These are phyloP conservation scores for Suillus plorans DNA, from an alignment of 768 basidiomycete genomes.

Conservation along the genomic window DNA sequence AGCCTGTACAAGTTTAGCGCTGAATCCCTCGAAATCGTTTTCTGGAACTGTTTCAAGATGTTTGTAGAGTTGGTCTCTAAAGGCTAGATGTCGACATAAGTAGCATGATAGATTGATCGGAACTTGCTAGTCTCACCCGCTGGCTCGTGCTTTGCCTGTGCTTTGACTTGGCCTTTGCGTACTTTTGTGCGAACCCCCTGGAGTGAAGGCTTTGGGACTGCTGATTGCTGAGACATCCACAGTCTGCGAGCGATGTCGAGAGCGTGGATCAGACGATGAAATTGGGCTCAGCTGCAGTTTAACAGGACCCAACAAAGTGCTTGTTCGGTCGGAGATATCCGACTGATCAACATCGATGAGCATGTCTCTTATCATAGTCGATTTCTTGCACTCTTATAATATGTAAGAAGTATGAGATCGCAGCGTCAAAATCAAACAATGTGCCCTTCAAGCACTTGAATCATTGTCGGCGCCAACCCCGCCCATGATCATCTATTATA, in stretches of 20 bases:
- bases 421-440: neutral
- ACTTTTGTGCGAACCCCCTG: conserved; percentile 93
- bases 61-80: conserved; percentile 91
- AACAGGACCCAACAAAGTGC: neutral
- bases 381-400: neutral
- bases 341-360: conserved; percentile 5
- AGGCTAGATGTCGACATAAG: conserved; percentile 51
- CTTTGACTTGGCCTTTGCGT: conserved; percentile 90
- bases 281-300: neutral
- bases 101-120: neutral
- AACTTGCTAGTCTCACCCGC: conserved; percentile 43
- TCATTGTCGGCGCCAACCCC: neutral
- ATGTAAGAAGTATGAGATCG: neutral
- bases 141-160: conserved; percentile 92
- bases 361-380: neutral
- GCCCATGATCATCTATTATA: neutral
- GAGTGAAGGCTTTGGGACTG: conserved; percentile 83
- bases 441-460: neutral
- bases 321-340: conserved; percentile 28
- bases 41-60: conserved; percentile 80
- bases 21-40: conserved; percentile 79
- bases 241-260: conserved; percentile 42
- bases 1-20: conserved; percentile 85
- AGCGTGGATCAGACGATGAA: conserved; percentile 19
- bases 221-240: conserved; percentile 93